Evolutionary conservation across 495 filamentous ascomycete genomes (phyloP).

Genomic region (Cercophora scortea): DNA sequence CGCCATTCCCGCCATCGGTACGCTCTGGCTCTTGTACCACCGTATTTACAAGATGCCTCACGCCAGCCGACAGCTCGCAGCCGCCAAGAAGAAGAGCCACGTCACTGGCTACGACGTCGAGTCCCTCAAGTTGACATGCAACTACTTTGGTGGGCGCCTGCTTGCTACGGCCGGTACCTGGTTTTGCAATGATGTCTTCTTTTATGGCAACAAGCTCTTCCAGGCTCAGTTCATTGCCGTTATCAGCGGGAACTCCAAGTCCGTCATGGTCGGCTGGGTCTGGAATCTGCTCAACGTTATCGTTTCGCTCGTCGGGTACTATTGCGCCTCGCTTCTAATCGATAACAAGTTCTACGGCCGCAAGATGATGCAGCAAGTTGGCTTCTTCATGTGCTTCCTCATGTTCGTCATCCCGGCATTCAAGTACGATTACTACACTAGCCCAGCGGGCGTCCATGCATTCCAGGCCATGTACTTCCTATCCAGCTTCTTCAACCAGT

Average conservation of each 20-base stretch:
- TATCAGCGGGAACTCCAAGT: conserved; percentile 49
- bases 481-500: conserved; percentile 93
- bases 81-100: conserved; percentile 72
- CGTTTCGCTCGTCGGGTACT: conserved; percentile 78
- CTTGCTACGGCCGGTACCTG: conserved; percentile 78
- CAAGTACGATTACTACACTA: conserved; percentile 70
- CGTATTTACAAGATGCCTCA: conserved; percentile 80
- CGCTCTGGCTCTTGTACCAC: conserved; percentile 88
- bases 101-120: conserved; percentile 84
- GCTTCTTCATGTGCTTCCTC: conserved; percentile 80
- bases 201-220: conserved; percentile 97
- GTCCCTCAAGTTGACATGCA: conserved; percentile 66
- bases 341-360: conserved; percentile 90
- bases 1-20: conserved; percentile 75
- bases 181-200: conserved; percentile 93
- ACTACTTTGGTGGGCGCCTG: conserved; percentile 72
- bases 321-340: conserved; percentile 67
- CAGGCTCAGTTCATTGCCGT: conserved; percentile 75
- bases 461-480: conserved; percentile 95
- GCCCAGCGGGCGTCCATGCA: conserved; percentile 52
- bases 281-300: conserved; percentile 84
- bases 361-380: conserved; percentile 85
- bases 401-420: conserved; percentile 82
- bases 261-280: conserved; percentile 77
- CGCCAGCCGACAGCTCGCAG: conserved; percentile 59